Evolutionary conservation across 2,329 filamentous ascomycete species (phyloP), one percentile per base, ranked within the genome.

Genomic region (Colletotrichum sp.): DNA sequence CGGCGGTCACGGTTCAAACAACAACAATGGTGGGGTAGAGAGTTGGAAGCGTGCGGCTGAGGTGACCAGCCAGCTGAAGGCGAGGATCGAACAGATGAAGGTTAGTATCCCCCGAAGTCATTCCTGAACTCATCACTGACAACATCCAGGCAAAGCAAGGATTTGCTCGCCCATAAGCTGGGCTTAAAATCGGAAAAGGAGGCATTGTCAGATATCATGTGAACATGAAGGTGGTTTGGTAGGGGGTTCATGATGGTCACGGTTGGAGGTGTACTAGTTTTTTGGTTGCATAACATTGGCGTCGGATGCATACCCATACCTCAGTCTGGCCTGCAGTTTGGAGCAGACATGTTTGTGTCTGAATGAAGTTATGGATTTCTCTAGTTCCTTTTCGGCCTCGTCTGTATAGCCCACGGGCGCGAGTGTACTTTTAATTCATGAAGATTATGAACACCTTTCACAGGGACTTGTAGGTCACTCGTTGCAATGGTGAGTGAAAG

Each of bases 81-180:
- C 96, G 69, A 92, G 97, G 83, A 99, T 99, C 85, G 97, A 99
- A 88, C 95, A 97, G 89, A 99, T 99, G 97, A 99, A 99, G 90
- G 92, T 91, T 81, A 79, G 86, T 81, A 18, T 4, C 57, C 21
- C 30, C 12, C 13, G 30, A 24, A 16, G 15, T 13, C 36, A 13
- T n/a, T 16, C 5, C n/a, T 7, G 9, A 6, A 24, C 3, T 63
- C 34, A 18, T 36, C 32, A 57, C 77, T 63, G 6, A 21, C 18
- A 26, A 13, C 15, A 18, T 9, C 5, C 30, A 90, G 88, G 88
- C 88, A 30, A 87, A 88, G 79, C 89, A 91, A 80, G 89, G 88
- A 67, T 87, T 89, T 78, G 79, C 83, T 73, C 81, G 83, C 68
- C 81, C 83, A 39, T 83, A 71, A 79, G 28, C 67, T 52, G 52